Base-by-base conservation (phyloP, 1,284 basidiomycete species). In the Apiotrichum laibachii region DNA sequence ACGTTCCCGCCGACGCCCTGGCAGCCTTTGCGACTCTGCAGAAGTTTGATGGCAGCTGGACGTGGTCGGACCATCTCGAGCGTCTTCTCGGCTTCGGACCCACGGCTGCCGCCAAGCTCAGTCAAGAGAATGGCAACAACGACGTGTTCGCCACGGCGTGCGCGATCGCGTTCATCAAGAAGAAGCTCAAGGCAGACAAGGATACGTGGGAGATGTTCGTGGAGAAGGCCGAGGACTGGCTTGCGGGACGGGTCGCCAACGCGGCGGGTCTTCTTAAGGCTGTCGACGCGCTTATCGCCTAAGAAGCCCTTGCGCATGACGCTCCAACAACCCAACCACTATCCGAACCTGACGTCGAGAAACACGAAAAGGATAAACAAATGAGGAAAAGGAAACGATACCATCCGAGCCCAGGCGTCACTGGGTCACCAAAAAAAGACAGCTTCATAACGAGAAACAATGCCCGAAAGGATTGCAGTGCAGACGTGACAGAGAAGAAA, bases 141-240 rank as follows among this genome's bases (percentile, higher is more conserved):
- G 52, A 56, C 47, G 19, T 57, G 2, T 34, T 60, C 5, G 52
- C 61, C 21, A 63, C 61, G 2, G 55, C 53, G 2, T 55, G 53
- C 35, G 58, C 56, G 15, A 46, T 63, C n/a, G 55, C 53, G 1
- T 63, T 44, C 53, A 42, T 60, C 50, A 42, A 48, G 40, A 53
- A 37, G n/a, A 53, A 50, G 35, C 58, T 60, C 15, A 37, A 40
- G 2, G n/a, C 39, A 7, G 55, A 63, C 21, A 37, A 39, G 19
- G 61, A 63, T 10, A 31, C 47, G 40, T 63, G 61, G 61, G 61
- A 63, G 55, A 43, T 63, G 45, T 46, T 63, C 19, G 61, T 63
- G n/a, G 61, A 55, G 18, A 63, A 63, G 55, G 61, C 61, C 11
- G 49, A 57, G 56, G 42, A 5, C 4, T 63, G 61, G 61, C 55